Conservation (phyloP, 2,329 filamentous ascomycete genomes). For the Diaporthe vaccinii region DNA sequence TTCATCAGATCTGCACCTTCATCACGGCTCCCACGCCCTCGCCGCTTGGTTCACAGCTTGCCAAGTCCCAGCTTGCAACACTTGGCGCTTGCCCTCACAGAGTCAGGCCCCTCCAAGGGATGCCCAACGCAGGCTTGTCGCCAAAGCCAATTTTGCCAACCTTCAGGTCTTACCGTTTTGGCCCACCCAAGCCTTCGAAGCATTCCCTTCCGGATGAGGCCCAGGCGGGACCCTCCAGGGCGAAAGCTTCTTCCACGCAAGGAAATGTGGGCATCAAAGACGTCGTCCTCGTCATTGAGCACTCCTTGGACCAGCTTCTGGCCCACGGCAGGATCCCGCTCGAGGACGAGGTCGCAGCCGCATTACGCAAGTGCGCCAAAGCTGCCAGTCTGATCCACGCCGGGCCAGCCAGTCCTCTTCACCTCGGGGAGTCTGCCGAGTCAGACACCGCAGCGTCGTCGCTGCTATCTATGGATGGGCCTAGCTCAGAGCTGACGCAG, state of each 20-base stretch:
- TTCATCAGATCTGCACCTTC: constrained; percentile 41
- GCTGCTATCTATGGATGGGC: constrained; percentile 60
- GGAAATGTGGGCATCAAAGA: constrained; percentile 46
- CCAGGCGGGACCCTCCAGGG: constrained; percentile 12
- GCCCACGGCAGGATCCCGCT: constrained; percentile 60
- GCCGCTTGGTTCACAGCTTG: constrained; percentile 35
- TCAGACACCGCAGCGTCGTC: constrained; percentile 65
- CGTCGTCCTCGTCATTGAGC: constrained; percentile 57
- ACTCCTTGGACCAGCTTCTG: constrained; percentile 59
- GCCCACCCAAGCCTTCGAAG: constrained; percentile 31
- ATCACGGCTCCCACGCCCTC: constrained; percentile 15
- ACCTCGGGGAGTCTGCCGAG: constrained; percentile 55
- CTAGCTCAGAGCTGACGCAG: constrained; percentile 25
- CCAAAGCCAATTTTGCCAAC: constrained; percentile 24
- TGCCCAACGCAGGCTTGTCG: constrained; percentile 27
- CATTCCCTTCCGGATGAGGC: constrained; percentile 6
- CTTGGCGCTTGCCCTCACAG: constrained; percentile 40
- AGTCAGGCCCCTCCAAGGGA: constrained; percentile 34
- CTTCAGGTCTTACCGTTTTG: constrained; percentile 35
- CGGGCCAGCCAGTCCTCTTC: constrained; percentile 56
- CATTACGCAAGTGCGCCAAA: constrained; percentile 60
- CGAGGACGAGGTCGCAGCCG: constrained; percentile 57
- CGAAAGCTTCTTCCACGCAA: constrained; percentile 1
- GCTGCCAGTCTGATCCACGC: constrained; percentile 54
- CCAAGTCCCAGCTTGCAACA: constrained; percentile 45